Base-by-base conservation (phyloP, 495 filamentous ascomycete genomes). In the Lophiotrema nucula region DNA sequence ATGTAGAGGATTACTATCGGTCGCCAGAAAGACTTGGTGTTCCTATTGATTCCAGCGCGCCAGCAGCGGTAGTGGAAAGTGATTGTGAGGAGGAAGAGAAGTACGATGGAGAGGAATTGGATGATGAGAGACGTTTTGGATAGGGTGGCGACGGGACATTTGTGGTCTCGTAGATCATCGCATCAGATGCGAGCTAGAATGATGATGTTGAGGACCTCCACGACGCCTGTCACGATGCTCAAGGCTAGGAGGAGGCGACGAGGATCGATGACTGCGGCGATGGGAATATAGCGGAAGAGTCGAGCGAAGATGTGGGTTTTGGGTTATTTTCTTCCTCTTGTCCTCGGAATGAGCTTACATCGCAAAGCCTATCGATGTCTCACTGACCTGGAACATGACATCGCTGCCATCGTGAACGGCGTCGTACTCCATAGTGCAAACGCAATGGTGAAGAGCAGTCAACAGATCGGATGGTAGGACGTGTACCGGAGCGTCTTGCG, bases 311-410 rank as follows among this genome's bases (percentile, higher is more conserved):
- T 15, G 31, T 35, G 31, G 31, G 8, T 8, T 8, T 35, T 35
- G 8, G 31, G 8, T 15, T 8, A 35, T 15, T 35, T 35, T 35
- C 31, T 35, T 35, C 8, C 8, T 35, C 8, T 8, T 35, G 77
- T 66, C n/a, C n/a, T n/a, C n/a, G n/a, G 48, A 76, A 70, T 13
- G 80, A 69, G 71, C 84, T 70, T 77, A 89, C 84, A 86, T 86
- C 2, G 79, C 82, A 19, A 76, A 76, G 53, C 85, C 81, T 25
- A 85, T 73, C n/a, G 87, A 71, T 27, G 82, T 80, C 15, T 77
- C 77, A 65, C 79, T 83, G 18, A 79, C 65, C 49, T 89, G 87
- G 67, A 77, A 87, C 27, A 83, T 70, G 26, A 67, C 60, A 6
- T 86, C 45, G 43, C 85, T 79, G 19, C 65, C 67, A 18, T 18